phyloP scores from a whole-genome alignment of 352 stramenopile species.

The Phytopythium boreale region DNA sequence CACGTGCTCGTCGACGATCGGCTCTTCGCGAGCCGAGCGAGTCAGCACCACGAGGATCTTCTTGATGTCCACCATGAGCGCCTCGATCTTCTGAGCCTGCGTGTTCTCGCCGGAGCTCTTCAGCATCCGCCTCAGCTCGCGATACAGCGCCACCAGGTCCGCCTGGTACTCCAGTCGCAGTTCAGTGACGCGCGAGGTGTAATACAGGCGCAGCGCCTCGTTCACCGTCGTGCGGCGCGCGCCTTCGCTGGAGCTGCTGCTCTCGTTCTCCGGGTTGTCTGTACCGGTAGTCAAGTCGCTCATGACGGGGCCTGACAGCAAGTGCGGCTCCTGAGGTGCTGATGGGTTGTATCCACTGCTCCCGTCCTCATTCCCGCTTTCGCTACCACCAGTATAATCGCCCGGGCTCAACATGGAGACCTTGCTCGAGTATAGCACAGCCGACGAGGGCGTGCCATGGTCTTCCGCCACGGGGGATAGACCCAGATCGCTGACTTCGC shows the following conservation, averaged over 20 bases:
- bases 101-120: not conserved
- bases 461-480: not conserved
- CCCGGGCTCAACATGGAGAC: not conserved
- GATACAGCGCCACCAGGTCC: conserved; percentile 5
- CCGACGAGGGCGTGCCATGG: not conserved
- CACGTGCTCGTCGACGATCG: not conserved
- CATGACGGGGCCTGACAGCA: not conserved
- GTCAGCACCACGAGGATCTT: conserved; percentile 10
- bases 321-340: not conserved
- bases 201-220: conserved; percentile 5
- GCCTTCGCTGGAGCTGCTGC: not conserved
- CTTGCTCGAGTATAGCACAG: not conserved
- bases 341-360: not conserved
- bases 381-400: not conserved
- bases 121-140: conserved; percentile 3
- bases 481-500: not conserved
- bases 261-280: not conserved
- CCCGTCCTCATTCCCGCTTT: not conserved
- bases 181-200: conserved; percentile 1
- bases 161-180: not conserved
- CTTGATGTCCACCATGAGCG: conserved; percentile 8
- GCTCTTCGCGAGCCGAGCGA: not conserved
- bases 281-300: conserved; percentile 3
- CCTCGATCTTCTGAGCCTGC: not conserved
- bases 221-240: not conserved